These are phyloP conservation scores for Coniochaeta sp. DNA, from an alignment of 2,329 filamentous ascomycete species.

Conservation along the genomic window DNA sequence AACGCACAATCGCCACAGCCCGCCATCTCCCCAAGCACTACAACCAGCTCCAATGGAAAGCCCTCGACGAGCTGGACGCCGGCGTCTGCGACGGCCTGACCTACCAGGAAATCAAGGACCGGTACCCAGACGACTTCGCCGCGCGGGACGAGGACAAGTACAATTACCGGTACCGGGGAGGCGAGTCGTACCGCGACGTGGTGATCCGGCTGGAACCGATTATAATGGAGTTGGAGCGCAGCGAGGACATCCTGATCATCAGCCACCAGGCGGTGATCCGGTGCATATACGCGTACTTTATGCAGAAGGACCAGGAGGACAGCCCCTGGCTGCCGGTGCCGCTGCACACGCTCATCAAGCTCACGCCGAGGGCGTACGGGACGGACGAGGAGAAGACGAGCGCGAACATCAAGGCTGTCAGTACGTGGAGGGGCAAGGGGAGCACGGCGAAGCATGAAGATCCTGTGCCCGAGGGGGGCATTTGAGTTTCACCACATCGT, in stretches of 20 bases:
- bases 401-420: conserved; percentile 91
- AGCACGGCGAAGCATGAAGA: conserved; percentile 83
- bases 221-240: conserved; percentile 97
- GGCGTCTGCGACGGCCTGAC: conserved; percentile 96
- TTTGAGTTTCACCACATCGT: conserved; percentile 6
- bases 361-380: conserved; percentile 89
- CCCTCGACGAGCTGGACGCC: conserved; percentile 91
- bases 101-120: conserved; percentile 87
- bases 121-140: conserved; percentile 88
- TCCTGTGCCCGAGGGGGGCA: conserved; percentile 27
- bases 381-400: conserved; percentile 84
- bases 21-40: conserved; percentile 73
- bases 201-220: conserved; percentile 97
- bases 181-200: conserved; percentile 92
- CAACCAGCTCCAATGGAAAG: conserved; percentile 98
- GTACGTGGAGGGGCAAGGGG: conserved; percentile 92
- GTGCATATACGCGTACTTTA: conserved; percentile 98
- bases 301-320: conserved; percentile 89
- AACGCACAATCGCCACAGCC: conserved; percentile 85
- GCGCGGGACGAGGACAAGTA: conserved; percentile 98
- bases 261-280: conserved; percentile 95
- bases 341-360: conserved; percentile 90
- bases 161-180: conserved; percentile 97
- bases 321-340: conserved; percentile 99
- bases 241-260: conserved; percentile 94